phyloP scores from a whole-genome alignment of 2,329 filamentous ascomycete species.

The Magnaporthiopsis incrustans region DNA sequence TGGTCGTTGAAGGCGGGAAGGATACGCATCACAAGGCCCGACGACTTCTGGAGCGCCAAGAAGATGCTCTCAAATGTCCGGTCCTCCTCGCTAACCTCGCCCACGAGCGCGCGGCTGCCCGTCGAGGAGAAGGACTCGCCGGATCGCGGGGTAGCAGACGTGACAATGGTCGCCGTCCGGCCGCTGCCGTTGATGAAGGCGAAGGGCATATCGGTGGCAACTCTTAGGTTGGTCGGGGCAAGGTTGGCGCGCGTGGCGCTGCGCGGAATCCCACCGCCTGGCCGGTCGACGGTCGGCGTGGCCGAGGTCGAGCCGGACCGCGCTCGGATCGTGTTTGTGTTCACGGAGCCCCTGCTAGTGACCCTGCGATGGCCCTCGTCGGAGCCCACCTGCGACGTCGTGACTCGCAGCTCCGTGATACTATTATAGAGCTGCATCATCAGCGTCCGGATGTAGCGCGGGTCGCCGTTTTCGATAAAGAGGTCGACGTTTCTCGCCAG shows the following conservation, averaged over 20 bases:
- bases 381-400: conserved; percentile 27
- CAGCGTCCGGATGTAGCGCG: conserved; percentile 58
- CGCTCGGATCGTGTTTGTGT: conserved; percentile 24
- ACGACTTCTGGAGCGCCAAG: conserved; percentile 63
- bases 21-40: conserved; percentile 63
- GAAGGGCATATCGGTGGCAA: conserved; percentile 45
- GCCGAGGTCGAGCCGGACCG: conserved; percentile 43
- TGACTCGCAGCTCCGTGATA: conserved; percentile 57
- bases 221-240: conserved; percentile 43
- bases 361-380: conserved; percentile 18
- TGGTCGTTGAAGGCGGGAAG: conserved; percentile 64
- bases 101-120: conserved; percentile 42
- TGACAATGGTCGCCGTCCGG: conserved; percentile 41
- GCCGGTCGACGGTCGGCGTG: conserved; percentile 44
- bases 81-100: conserved; percentile 68
- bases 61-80: conserved; percentile 77
- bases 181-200: conserved; percentile 34
- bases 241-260: conserved; percentile 30
- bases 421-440: conserved; percentile 58
- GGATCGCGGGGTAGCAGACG: conserved; percentile 66
- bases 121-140: conserved; percentile 69
- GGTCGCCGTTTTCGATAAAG: conserved; percentile 57
- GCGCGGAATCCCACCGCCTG: conserved; percentile 24
- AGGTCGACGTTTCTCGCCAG: conserved; percentile 54
- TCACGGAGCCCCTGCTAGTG: conserved; percentile 1